Evolutionary conservation across 805 yeast genomes (phyloP).

Genomic region (Nakazawaea ambrosiae): DNA sequence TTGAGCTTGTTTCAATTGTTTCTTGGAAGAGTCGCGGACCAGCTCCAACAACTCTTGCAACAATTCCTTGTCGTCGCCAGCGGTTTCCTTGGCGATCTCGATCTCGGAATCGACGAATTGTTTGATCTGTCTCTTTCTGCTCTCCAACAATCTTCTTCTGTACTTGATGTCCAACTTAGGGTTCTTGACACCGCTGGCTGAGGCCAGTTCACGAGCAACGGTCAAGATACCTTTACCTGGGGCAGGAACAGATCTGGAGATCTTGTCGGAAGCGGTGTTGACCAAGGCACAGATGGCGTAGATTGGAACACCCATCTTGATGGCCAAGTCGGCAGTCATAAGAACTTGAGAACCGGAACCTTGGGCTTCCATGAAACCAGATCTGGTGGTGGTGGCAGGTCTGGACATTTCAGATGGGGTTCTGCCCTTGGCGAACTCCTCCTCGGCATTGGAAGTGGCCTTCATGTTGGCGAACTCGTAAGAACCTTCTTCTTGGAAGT

Average conservation of each 20-base stretch:
- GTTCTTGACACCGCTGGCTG: conserved; percentile 69
- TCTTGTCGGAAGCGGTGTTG: conserved; percentile 97
- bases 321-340: conserved; percentile 91
- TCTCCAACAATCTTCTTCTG: conserved; percentile 85
- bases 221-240: conserved; percentile 99
- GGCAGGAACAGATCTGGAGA: conserved; percentile 98
- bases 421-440: conserved; percentile 91
- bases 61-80: conserved; percentile 46
- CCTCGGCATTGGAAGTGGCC: conserved; percentile 87
- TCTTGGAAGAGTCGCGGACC: conserved; percentile 73
- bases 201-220: conserved; percentile 91
- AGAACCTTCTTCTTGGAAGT: conserved; percentile 98
- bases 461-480: conserved; percentile 98
- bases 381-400: conserved; percentile 93
- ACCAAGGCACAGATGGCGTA: conserved; percentile 92
- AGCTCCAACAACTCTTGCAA: conserved; percentile 82
- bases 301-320: conserved; percentile 98
- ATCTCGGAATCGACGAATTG: conserved; percentile 83
- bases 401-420: conserved; percentile 98
- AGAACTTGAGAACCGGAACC: conserved; percentile 98
- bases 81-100: conserved; percentile 64
- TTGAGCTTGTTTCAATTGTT: conserved; percentile 84
- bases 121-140: conserved; percentile 70
- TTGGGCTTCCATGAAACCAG: conserved; percentile 99
- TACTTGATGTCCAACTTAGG: conserved; percentile 84